A percentile compares a stretch with the other conserved stretches of the same genome.
These are phyloP conservation scores for Dactylonectria estremocensis DNA, from an alignment of 2,329 filamentous ascomycete genomes.

Conservation along the genomic window DNA sequence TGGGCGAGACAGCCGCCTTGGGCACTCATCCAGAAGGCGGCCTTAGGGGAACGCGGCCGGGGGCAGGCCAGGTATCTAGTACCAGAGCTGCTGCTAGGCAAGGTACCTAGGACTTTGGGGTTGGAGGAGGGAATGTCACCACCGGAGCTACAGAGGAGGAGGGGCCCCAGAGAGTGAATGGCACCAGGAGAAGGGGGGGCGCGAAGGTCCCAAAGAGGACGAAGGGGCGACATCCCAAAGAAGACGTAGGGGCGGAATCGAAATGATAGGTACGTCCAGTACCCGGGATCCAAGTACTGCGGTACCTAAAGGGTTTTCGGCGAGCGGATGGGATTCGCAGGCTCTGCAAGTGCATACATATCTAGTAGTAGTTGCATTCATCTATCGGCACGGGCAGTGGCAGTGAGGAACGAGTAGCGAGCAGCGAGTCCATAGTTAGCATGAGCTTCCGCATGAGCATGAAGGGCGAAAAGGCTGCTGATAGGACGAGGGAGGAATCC, in stretches of 20 bases:
- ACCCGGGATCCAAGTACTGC: background rate
- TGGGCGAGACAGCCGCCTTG: constrained; percentile 30
- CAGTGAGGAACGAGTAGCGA: background rate
- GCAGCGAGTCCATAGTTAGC: background rate
- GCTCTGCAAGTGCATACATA: background rate
- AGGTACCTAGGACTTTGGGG: constrained; percentile 30
- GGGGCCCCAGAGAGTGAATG: constrained; percentile 9
- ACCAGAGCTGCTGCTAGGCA: constrained; percentile 22
- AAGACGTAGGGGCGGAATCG: background rate
- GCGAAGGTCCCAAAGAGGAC: constrained; percentile 4
- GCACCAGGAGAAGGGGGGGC: background rate
- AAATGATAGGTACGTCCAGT: background rate
- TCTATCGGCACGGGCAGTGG: background rate
- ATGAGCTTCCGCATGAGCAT: constrained; percentile 2
- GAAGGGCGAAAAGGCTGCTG: constrained; percentile 22
- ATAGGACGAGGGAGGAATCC: constrained; percentile 28
- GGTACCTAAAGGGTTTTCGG: background rate
- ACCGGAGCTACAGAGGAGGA: constrained; percentile 1
- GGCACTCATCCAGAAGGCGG: constrained; percentile 13
- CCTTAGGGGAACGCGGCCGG: constrained; percentile 15
- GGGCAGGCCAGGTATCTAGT: constrained; percentile 24
- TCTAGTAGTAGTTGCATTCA: too few species aligned
- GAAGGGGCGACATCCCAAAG: background rate
- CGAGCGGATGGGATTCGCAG: background rate
- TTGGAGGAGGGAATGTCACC: constrained; percentile 26